Evolutionary conservation across 805 yeast species (phyloP).

Genomic region (Cyberlindnera americana): DNA sequence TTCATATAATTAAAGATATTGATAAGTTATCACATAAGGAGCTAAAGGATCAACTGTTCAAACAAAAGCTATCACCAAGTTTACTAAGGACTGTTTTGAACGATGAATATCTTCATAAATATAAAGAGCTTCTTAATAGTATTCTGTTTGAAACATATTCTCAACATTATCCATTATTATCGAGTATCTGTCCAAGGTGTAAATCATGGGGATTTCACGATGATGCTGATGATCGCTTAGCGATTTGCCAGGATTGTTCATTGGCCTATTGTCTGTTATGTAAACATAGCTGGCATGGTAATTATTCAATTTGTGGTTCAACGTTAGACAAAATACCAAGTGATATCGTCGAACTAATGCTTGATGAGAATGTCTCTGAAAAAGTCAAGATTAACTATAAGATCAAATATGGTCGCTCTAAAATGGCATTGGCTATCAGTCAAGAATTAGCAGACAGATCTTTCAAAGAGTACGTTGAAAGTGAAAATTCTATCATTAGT

Average conservation of each 20-base stretch:
- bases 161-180: conserved; percentile 43
- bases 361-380: conserved; percentile 26
- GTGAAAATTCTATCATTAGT: conserved; percentile 39
- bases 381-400: background rate
- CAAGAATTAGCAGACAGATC: conserved; percentile 45
- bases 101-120: conserved; percentile 34
- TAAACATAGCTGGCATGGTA: conserved; percentile 60
- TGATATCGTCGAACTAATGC: conserved; percentile 25
- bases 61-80: conserved; percentile 36
- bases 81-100: conserved; percentile 33
- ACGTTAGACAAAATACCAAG: conserved; percentile 29
- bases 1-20: conserved; percentile 20
- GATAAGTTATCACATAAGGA: conserved; percentile 25
- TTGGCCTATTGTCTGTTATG: conserved; percentile 57
- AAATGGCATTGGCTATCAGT: conserved; percentile 39
- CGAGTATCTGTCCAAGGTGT: conserved; percentile 55
- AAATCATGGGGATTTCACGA: conserved; percentile 43
- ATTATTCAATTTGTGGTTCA: conserved; percentile 41
- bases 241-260: conserved; percentile 46
- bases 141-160: conserved; percentile 42
- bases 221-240: conserved; percentile 42
- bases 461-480: conserved; percentile 41
- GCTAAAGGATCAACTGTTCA: conserved; percentile 38
- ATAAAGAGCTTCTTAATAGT: conserved; percentile 33
- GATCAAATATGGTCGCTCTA: conserved; percentile 40